Percentiles rank a stretch among this genome's conserved stretches.
These are phyloP conservation scores for Gossypium schwendimanii DNA, from an alignment of 441 rosid species.

Conservation along the genomic window DNA sequence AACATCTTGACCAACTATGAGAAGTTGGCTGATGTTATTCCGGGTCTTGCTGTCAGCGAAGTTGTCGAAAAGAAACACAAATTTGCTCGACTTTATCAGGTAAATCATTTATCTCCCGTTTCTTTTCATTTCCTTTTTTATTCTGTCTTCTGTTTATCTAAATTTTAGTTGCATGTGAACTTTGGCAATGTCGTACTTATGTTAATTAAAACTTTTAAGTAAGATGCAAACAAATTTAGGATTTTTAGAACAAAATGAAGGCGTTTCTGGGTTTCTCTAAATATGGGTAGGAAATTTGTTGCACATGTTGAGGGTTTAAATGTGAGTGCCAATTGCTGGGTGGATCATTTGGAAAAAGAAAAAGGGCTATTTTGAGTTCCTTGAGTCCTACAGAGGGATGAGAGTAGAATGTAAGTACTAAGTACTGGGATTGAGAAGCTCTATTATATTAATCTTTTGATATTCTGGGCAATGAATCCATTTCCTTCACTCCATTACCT, in stretches of 20 bases:
- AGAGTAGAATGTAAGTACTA: neutral
- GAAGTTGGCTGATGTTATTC: slow-evolving; percentile 61
- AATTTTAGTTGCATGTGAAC: neutral
- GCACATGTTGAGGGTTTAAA: neutral
- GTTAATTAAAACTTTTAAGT: neutral
- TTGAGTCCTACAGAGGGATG: neutral
- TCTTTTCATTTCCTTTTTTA: neutral
- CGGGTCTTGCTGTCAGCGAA: slow-evolving; percentile 71
- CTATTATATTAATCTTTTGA: neutral
- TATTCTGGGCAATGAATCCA: neutral
- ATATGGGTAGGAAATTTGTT: neutral
- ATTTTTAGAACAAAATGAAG: neutral
- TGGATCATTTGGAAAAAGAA: neutral
- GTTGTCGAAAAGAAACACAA: slow-evolving; percentile 66
- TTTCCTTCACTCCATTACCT: neutral
- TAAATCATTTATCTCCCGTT: slow-evolving; percentile 2
- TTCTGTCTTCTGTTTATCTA: neutral
- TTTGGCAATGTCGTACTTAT: neutral
- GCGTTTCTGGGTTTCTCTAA: neutral
- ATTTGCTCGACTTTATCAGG: slow-evolving; percentile 75
- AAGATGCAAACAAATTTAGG: too few species aligned
- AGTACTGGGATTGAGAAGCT: neutral
- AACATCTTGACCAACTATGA: slow-evolving; percentile 70
- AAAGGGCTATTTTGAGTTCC: neutral
- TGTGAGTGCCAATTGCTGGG: neutral